Evolutionary conservation across 306 rosid species (phyloP).

Genomic region (Ochetophila trinervis): DNA sequence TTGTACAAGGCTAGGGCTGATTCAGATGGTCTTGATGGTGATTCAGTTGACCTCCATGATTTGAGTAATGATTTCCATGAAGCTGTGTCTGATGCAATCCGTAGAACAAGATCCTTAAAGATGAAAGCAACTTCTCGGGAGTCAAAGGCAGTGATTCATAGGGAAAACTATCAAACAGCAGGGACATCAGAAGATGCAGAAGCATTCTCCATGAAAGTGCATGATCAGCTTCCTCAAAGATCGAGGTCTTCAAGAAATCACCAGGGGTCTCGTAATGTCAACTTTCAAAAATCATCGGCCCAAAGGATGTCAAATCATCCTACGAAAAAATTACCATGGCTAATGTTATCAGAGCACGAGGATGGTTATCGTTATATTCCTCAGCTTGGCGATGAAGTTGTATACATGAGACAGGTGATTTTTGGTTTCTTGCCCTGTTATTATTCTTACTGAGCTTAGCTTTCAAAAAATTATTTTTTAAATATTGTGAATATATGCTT

Average conservation of each 20-base stretch:
- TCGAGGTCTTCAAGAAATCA: conserved; percentile 49
- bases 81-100: conserved; percentile 38
- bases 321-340: conserved; percentile 61
- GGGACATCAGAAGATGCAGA: conserved; percentile 39
- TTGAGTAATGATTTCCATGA: conserved; percentile 31
- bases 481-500: conserved; percentile 12
- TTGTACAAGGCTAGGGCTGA: conserved; percentile 29
- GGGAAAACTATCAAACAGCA: conserved; percentile 36
- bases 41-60: conserved; percentile 28
- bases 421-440: conserved; percentile 10
- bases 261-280: conserved; percentile 25
- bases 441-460: conserved; percentile 23
- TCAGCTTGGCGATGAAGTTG: conserved; percentile 88
- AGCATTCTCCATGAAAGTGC: conserved; percentile 29
- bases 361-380: conserved; percentile 74
- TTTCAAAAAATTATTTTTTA: conserved; percentile 11
- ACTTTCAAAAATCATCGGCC: conserved; percentile 33
- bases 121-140: conserved; percentile 44
- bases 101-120: conserved; percentile 52
- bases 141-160: conserved; percentile 35
- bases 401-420: conserved; percentile 75
- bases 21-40: conserved; percentile 42
- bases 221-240: conserved; percentile 41
- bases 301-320: conserved; percentile 37
- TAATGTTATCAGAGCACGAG: conserved; percentile 64